Percentiles rank a stretch among this genome's conserved stretches.
Evolutionary conservation across 768 basidiomycete species (phyloP).

Genomic region (Crepidotus variabilis): DNA sequence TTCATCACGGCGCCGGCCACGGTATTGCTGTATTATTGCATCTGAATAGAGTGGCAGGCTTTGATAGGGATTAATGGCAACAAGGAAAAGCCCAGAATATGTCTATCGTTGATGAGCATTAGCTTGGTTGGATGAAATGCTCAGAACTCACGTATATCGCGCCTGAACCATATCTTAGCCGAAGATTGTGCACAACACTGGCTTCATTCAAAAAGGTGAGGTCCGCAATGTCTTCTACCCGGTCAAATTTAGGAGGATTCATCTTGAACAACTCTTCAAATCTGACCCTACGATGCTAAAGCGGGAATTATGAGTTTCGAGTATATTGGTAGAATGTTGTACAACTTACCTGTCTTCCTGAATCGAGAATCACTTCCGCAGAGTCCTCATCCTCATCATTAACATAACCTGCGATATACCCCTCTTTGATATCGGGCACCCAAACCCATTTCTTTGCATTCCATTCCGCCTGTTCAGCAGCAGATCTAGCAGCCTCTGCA

Average conservation of each 20-base stretch:
- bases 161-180: conserved; percentile 85
- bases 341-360: conserved; percentile 70
- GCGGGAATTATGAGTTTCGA: background rate
- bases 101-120: conserved; percentile 46
- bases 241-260: conserved; percentile 98
- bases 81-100: conserved; percentile 94
- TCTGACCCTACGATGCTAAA: conserved; percentile 49
- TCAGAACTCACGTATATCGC: conserved; percentile 78
- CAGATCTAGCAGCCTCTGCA: conserved; percentile 75
- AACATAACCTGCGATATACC: conserved; percentile 94
- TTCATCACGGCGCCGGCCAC: conserved; percentile 83
- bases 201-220: conserved; percentile 98
- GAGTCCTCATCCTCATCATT: conserved; percentile 80
- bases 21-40: conserved; percentile 85
- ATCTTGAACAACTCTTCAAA: conserved; percentile 87
- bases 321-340: background rate
- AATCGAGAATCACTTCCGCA: conserved; percentile 81
- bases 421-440: conserved; percentile 90
- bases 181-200: conserved; percentile 96
- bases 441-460: conserved; percentile 99
- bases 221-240: conserved; percentile 97
- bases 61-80: conserved; percentile 98
- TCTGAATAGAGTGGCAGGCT: conserved; percentile 88
- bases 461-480: conserved; percentile 92
- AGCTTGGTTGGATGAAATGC: conserved; percentile 1